These are phyloP conservation scores for Bertia moriformis DNA, from an alignment of 2,329 filamentous ascomycete genomes.

Conservation along the genomic window DNA sequence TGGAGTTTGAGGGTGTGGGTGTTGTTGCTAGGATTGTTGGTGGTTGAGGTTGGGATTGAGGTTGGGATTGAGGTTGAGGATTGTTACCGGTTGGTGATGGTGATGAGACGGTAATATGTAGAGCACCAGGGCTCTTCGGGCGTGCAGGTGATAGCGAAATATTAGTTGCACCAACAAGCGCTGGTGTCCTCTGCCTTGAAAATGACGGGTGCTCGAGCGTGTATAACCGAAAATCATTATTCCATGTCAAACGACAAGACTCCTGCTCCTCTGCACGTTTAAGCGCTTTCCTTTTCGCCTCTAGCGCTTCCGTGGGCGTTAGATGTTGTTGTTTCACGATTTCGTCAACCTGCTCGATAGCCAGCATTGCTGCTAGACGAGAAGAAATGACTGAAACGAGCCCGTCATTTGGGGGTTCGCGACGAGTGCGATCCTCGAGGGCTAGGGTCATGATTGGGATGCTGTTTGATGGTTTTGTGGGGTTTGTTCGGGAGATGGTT, in stretches of 20 bases:
- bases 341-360: conserved; percentile 25
- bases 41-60: background rate
- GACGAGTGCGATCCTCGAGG: conserved; percentile 19
- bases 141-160: conserved; percentile 5
- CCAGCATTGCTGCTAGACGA: conserved; percentile 29
- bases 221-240: conserved; percentile 10
- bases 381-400: conserved; percentile 27
- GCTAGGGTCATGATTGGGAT: conserved; percentile 25
- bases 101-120: conserved; percentile 23
- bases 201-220: background rate
- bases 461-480: conserved; percentile 18
- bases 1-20: conserved; percentile 20
- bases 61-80: conserved; percentile 10
- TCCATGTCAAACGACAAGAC: conserved; percentile 27
- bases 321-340: conserved; percentile 21
- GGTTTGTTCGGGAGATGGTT: conserved; percentile 21
- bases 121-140: conserved; percentile 14
- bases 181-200: conserved; percentile 9
- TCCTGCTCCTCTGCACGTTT: conserved; percentile 25
- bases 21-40: background rate
- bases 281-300: conserved; percentile 25
- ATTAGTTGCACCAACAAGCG: conserved; percentile 16
- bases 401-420: conserved; percentile 21
- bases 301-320: conserved; percentile 19
- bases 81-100: conserved; percentile 14